Conservation (phyloP, 2,329 filamentous ascomycete genomes). For the Endocalyx cinctus region DNA sequence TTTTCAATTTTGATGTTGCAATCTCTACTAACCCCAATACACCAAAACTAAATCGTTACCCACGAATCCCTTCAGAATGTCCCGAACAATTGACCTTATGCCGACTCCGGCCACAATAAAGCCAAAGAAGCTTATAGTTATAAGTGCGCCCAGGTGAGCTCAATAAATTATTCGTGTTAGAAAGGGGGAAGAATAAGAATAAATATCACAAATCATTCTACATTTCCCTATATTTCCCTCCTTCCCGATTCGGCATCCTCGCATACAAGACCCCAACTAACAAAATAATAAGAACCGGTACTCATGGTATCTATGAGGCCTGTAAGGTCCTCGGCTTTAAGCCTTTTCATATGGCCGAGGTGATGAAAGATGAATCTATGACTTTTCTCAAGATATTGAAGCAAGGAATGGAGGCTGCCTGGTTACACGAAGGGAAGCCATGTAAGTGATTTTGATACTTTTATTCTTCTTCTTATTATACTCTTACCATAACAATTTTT, state of each 20-base stretch:
- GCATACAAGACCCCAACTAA: slow-evolving; percentile 2
- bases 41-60: too few species aligned
- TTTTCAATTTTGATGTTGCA: too few species aligned
- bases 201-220: too few species aligned
- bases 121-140: slow-evolving; percentile 31
- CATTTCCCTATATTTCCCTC: too few species aligned
- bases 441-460: slow-evolving; percentile 19
- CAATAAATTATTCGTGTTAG: too few species aligned
- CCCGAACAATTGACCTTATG: slow-evolving; percentile 30
- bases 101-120: slow-evolving; percentile 24
- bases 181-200: background rate
- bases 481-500: too few species aligned
- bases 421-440: slow-evolving; percentile 20
- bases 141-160: slow-evolving; percentile 32
- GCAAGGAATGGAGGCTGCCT: slow-evolving; percentile 27
- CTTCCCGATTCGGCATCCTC: too few species aligned
- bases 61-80: too few species aligned
- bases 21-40: too few species aligned
- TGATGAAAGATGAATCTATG: slow-evolving; percentile 14
- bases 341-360: slow-evolving; percentile 32
- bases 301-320: slow-evolving; percentile 29
- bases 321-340: slow-evolving; percentile 30
- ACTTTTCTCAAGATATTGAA: slow-evolving; percentile 22
- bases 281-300: slow-evolving; percentile 26
- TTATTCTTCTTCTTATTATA: background rate